phyloP scores from a whole-genome alignment of 805 yeast species.

The Metschnikowia koreensis region DNA sequence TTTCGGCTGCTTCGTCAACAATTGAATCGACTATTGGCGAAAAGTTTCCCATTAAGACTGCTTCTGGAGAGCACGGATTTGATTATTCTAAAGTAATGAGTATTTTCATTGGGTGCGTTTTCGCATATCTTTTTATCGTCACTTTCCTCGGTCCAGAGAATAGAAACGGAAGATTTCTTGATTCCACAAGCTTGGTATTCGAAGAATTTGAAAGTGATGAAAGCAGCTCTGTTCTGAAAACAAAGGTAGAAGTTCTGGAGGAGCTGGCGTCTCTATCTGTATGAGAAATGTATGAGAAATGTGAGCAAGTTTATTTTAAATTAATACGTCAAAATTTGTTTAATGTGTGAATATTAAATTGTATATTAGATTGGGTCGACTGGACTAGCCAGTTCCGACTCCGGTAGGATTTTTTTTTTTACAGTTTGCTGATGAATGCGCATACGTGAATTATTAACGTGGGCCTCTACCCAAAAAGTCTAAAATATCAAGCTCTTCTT shows the following conservation, averaged over 20 bases:
- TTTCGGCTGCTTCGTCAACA: constrained; percentile 67
- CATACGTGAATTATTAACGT: too few relatives aligned
- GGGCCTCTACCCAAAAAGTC: constrained; percentile 47
- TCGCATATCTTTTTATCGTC: constrained; percentile 48
- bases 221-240: not conserved
- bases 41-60: constrained; percentile 48
- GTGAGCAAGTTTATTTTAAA: too few relatives aligned
- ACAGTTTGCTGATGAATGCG: too few relatives aligned
- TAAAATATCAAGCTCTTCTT: constrained; percentile 43
- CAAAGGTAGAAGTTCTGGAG: not conserved
- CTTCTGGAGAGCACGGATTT: constrained; percentile 27
- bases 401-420: not conserved
- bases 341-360: not conserved
- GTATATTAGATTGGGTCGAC: not conserved
- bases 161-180: constrained; percentile 17
- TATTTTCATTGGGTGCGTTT: constrained; percentile 64
- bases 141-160: constrained; percentile 58
- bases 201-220: constrained; percentile 10
- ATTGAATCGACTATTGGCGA: constrained; percentile 62
- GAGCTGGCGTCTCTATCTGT: not conserved
- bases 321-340: too few relatives aligned
- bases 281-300: too few relatives aligned
- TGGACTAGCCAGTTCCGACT: not conserved
- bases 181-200: constrained; percentile 10
- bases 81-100: constrained; percentile 73